A percentile compares a stretch with the other conserved stretches of the same genome.
These are phyloP conservation scores for Verticillium isaacii DNA, from an alignment of 2,329 filamentous ascomycete species.

Conservation along the genomic window DNA sequence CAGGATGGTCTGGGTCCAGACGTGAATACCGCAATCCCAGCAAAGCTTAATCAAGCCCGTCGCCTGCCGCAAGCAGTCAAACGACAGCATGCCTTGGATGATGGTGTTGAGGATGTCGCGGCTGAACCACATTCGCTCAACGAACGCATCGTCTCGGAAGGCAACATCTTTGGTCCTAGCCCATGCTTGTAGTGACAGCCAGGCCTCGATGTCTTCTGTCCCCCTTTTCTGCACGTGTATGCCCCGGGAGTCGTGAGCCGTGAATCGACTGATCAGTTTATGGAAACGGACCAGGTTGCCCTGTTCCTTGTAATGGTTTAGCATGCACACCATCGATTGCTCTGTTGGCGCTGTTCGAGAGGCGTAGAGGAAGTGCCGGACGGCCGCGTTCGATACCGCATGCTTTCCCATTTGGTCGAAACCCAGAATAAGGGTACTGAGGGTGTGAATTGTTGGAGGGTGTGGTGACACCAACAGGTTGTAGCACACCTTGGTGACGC, in stretches of 20 bases:
- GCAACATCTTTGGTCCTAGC: slow-evolving; percentile 17
- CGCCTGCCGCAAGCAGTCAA: slow-evolving; percentile 39
- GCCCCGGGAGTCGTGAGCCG: slow-evolving; percentile 36
- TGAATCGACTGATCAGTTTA: slow-evolving; percentile 38
- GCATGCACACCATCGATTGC: slow-evolving; percentile 41
- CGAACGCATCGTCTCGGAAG: slow-evolving; percentile 28
- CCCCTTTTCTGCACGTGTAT: slow-evolving; percentile 31
- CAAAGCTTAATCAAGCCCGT: slow-evolving; percentile 34
- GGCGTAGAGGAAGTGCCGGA: slow-evolving; percentile 42
- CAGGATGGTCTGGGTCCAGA: slow-evolving; percentile 26
- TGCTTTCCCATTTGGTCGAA: slow-evolving; percentile 49
- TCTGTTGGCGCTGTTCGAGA: slow-evolving; percentile 41
- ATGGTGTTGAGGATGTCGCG: slow-evolving; percentile 37
- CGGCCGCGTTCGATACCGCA: slow-evolving; percentile 46
- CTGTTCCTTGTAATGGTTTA: slow-evolving; percentile 43
- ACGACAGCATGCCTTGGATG: slow-evolving; percentile 42
- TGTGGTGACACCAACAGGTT: slow-evolving; percentile 60
- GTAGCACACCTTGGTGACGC: slow-evolving; percentile 49
- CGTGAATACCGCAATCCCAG: slow-evolving; percentile 26
- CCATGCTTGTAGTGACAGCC: slow-evolving; percentile 22
- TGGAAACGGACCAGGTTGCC: slow-evolving; percentile 38
- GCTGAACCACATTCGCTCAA: slow-evolving; percentile 33
- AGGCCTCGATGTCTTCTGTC: slow-evolving; percentile 22
- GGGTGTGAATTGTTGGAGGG: slow-evolving; percentile 63
- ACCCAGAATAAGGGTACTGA: slow-evolving; percentile 66